These are phyloP conservation scores for Yarrowia sp. DNA, from an alignment of 805 yeast species.

Conservation along the genomic window DNA sequence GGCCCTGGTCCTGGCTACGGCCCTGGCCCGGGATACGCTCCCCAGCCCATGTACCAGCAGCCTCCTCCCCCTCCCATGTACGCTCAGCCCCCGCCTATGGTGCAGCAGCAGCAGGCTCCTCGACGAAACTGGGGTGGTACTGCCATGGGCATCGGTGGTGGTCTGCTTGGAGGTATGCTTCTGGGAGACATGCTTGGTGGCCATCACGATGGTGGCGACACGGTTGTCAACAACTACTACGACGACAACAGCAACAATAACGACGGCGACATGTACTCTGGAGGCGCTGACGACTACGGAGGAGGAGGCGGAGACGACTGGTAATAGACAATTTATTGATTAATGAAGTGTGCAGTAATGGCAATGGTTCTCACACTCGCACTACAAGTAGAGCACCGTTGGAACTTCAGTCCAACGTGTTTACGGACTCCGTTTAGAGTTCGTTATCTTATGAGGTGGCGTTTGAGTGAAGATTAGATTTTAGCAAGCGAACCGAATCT, in stretches of 20 bases:
- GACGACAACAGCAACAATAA: slow-evolving; percentile 32
- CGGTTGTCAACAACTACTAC: slow-evolving; percentile 42
- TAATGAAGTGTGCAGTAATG: background rate
- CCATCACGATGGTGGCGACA: slow-evolving; percentile 40
- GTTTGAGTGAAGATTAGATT: background rate
- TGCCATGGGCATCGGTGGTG: slow-evolving; percentile 53
- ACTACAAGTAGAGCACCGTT: too few species aligned
- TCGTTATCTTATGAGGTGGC: slow-evolving; percentile 12
- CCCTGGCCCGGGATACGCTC: slow-evolving; percentile 32
- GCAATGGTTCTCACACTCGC: too few species aligned
- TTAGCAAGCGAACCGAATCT: background rate
- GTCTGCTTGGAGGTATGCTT: slow-evolving; percentile 60
- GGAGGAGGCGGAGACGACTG: slow-evolving; percentile 40
- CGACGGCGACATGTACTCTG: slow-evolving; percentile 37
- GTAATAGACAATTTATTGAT: background rate
- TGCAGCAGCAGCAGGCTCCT: slow-evolving; percentile 39
- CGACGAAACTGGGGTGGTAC: slow-evolving; percentile 43
- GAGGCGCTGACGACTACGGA: slow-evolving; percentile 41
- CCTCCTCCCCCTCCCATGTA: slow-evolving; percentile 34
- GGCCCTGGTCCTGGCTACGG: slow-evolving; percentile 31
- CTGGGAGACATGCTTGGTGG: slow-evolving; percentile 51
- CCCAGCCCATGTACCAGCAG: slow-evolving; percentile 37
- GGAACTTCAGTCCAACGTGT: background rate
- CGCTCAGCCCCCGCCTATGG: slow-evolving; percentile 35
- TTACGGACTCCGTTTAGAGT: background rate